Conservation (phyloP, 192 early-diverging fungal genomes). For the Podochytrium sp. region DNA sequence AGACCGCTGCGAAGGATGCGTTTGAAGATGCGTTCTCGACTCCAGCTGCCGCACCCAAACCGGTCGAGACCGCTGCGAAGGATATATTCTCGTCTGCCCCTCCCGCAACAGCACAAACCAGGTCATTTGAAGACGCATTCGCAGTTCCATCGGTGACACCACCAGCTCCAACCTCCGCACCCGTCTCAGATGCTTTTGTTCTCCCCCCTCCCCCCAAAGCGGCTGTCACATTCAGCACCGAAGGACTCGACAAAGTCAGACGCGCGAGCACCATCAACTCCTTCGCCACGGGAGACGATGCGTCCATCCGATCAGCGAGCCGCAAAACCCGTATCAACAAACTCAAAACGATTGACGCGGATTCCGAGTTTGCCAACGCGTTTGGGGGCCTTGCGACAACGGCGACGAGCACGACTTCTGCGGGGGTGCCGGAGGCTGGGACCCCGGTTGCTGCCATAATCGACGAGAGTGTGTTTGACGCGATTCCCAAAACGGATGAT, state of each 20-base stretch:
- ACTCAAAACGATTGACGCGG: conserved; percentile 20
- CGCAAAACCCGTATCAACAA: conserved; percentile 20
- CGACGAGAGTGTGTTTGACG: conserved; percentile 1
- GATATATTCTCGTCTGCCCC: neutral
- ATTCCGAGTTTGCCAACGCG: conserved; percentile 26
- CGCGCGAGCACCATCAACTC: neutral
- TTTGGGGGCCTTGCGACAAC: conserved; percentile 9
- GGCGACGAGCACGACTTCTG: neutral
- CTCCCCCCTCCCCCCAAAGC: neutral
- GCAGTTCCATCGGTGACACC: neutral
- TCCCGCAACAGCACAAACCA: neutral
- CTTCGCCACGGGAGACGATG: neutral
- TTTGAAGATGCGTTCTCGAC: neutral
- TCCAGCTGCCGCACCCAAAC: neutral
- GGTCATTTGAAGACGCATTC: conserved; percentile 11
- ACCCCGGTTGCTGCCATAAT: neutral
- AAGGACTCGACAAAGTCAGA: conserved; percentile 23
- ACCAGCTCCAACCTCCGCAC: neutral
- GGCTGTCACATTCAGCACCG: neutral
- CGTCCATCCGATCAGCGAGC: conserved; percentile 2
- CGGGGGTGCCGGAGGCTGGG: neutral
- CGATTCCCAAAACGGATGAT: neutral
- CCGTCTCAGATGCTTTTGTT: neutral
- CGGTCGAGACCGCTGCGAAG: conserved; percentile 1
- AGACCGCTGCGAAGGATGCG: neutral